A percentile compares a stretch with the other conserved stretches of the same genome.
Conservation (phyloP, 1,284 basidiomycete genomes). For the Xerocomus minutiporus region DNA sequence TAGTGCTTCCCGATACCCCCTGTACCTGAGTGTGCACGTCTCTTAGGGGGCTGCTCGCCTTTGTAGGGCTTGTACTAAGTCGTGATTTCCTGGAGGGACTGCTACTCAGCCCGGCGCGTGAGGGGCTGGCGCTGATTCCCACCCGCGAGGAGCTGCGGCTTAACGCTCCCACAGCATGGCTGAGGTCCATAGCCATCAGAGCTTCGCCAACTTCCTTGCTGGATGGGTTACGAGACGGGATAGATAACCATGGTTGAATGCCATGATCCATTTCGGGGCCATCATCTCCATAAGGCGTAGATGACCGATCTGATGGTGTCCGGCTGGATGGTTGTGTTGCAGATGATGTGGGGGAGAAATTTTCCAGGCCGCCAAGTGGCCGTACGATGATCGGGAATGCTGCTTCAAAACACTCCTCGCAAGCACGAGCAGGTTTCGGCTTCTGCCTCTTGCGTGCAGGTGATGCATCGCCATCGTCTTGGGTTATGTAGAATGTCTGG, state of each 20-base stretch:
- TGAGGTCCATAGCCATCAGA: constrained; percentile 41
- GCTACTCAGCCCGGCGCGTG: constrained; percentile 19
- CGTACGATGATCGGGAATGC: constrained; percentile 64
- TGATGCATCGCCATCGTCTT: constrained; percentile 38
- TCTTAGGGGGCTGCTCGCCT: constrained; percentile 17
- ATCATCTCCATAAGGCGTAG: constrained; percentile 22
- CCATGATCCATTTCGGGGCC: constrained; percentile 4
- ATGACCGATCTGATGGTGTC: constrained; percentile 15
- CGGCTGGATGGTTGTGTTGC: constrained; percentile 8
- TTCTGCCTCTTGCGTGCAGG: constrained; percentile 42
- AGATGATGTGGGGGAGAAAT: constrained; percentile 3
- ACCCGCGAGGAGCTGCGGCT: constrained; percentile 27
- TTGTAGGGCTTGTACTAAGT: constrained; percentile 24
- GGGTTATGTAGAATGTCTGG: constrained; percentile 71
- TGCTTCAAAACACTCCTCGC: constrained; percentile 80
- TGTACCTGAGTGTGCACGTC: constrained; percentile 13
- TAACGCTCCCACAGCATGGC: constrained; percentile 6
- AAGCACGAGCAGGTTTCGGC: constrained; percentile 71
- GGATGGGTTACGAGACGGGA: constrained; percentile 20
- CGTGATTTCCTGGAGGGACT: constrained; percentile 25
- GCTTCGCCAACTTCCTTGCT: constrained; percentile 27
- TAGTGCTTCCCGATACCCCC: constrained; percentile 12
- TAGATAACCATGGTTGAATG: constrained; percentile 34
- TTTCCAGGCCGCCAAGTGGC: constrained; percentile 14
- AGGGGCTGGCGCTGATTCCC: constrained; percentile 28